A percentile compares a stretch with the other conserved stretches of the same genome.
phyloP scores from a whole-genome alignment of 1,139 yeast genomes.

The Yamadazyma buinensis region DNA sequence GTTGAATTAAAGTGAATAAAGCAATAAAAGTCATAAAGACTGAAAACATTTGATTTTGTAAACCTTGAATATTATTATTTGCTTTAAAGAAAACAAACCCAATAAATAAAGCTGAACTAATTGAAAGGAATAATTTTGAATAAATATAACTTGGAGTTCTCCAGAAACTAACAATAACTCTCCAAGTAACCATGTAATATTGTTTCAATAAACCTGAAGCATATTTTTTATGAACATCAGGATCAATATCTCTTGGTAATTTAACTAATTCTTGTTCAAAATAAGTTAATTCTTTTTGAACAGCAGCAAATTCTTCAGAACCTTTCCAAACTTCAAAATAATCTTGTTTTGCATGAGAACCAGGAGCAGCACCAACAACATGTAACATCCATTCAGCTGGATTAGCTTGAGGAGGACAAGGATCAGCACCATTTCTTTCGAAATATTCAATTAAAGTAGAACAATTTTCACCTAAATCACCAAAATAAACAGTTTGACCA shows the following conservation, averaged over 20 bases:
- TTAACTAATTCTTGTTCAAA: constrained; percentile 46
- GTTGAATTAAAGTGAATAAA: constrained; percentile 62
- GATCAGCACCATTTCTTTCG: constrained; percentile 63
- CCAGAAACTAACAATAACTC: constrained; percentile 66
- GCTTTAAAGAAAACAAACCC: constrained; percentile 77
- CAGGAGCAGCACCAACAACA: constrained; percentile 80
- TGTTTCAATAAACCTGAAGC: constrained; percentile 49
- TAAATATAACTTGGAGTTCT: constrained; percentile 72
- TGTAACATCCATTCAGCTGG: constrained; percentile 86
- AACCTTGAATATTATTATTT: constrained; percentile 50
- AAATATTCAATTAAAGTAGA: constrained; percentile 61
- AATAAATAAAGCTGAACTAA: constrained; percentile 54
- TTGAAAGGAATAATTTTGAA: constrained; percentile 56
- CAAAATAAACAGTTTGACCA: constrained; percentile 78
- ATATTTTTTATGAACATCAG: constrained; percentile 33
- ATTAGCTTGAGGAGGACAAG: constrained; percentile 64
- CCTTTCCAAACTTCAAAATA: constrained; percentile 64
- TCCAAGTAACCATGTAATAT: constrained; percentile 45
- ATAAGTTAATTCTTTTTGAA: constrained; percentile 35
- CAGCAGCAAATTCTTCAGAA: constrained; percentile 49
- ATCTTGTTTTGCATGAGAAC: constrained; percentile 61
- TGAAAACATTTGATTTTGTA: constrained; percentile 62
- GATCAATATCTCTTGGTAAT: constrained; percentile 28
- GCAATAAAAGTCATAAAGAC: constrained; percentile 63
- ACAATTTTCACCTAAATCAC: constrained; percentile 70